phyloP scores from a whole-genome alignment of 225 moss, liverwort and hornwort species.

The Bryoerythrophyllum caledonicum region DNA sequence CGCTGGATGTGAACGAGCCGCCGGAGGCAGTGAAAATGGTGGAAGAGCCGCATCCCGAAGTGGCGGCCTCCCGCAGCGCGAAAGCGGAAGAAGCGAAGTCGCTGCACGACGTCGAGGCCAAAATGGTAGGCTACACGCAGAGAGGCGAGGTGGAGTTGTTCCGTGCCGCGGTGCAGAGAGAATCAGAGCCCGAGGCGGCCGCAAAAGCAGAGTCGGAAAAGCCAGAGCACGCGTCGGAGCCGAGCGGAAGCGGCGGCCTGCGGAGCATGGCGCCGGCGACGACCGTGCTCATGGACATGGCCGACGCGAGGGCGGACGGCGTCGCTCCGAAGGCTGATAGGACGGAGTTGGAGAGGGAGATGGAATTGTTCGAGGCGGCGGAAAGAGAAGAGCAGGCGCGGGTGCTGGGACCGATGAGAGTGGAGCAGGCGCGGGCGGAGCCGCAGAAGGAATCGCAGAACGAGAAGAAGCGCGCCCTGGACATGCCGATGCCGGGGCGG shows the following conservation, averaged over 20 bases:
- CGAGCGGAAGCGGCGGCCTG: background rate
- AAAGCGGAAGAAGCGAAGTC: constrained; percentile 26
- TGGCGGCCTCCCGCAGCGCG: constrained; percentile 5
- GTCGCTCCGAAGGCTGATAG: constrained; percentile 18
- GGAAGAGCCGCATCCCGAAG: constrained; percentile 25
- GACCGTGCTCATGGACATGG: background rate
- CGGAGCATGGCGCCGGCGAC: background rate
- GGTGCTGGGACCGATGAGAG: constrained; percentile 38
- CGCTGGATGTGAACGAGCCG: constrained; percentile 26
- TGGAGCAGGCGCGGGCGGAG: constrained; percentile 32
- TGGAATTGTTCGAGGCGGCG: constrained; percentile 69
- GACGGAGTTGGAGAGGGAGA: constrained; percentile 76
- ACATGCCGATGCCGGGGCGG: constrained; percentile 48
- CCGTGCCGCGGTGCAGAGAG: constrained; percentile 5
- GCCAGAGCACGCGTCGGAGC: constrained; percentile 5
- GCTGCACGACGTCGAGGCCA: constrained; percentile 21
- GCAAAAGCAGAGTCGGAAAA: background rate
- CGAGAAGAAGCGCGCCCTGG: constrained; percentile 76
- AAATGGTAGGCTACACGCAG: constrained; percentile 17
- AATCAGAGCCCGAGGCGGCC: constrained; percentile 8
- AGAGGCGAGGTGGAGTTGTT: constrained; percentile 11
- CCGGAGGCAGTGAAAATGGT: constrained; percentile 21
- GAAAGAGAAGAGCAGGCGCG: constrained; percentile 63
- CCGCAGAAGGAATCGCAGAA: constrained; percentile 41
- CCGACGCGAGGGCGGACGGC: background rate